Evolutionary conservation across 345 rosid genomes (phyloP).

Genomic region (Turritis glabra): DNA sequence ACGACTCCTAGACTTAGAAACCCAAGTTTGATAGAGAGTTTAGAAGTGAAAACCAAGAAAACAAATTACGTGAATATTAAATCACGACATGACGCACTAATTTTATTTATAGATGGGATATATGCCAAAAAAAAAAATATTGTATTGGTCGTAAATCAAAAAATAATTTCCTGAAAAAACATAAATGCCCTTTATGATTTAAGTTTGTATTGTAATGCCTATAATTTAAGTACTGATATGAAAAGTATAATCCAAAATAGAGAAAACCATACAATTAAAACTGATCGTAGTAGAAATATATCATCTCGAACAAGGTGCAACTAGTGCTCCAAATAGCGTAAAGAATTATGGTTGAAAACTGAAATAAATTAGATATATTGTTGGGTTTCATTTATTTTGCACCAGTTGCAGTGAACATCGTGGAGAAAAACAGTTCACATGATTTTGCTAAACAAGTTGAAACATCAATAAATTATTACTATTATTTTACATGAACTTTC

Average conservation of each 20-base stretch:
- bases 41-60: neutral
- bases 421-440: neutral
- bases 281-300: neutral
- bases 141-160: too few species aligned
- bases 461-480: neutral
- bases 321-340: neutral
- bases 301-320: neutral
- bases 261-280: neutral
- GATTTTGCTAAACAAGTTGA: slow-evolving; percentile 1
- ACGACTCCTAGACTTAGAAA: neutral
- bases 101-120: neutral
- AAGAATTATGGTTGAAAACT: neutral
- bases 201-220: too few species aligned
- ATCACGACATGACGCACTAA: neutral
- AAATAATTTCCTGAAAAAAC: too few species aligned
- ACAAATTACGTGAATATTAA: neutral
- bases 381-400: slow-evolving; percentile 5
- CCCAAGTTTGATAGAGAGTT: too few species aligned
- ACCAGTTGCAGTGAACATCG: neutral
- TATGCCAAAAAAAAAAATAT: too few species aligned
- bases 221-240: too few species aligned
- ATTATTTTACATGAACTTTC: neutral
- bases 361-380: neutral
- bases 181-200: too few species aligned
- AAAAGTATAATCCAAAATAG: too few species aligned